phyloP scores from a whole-genome alignment of 2,329 filamentous ascomycete genomes.

The Coniochaeta pulveracea region DNA sequence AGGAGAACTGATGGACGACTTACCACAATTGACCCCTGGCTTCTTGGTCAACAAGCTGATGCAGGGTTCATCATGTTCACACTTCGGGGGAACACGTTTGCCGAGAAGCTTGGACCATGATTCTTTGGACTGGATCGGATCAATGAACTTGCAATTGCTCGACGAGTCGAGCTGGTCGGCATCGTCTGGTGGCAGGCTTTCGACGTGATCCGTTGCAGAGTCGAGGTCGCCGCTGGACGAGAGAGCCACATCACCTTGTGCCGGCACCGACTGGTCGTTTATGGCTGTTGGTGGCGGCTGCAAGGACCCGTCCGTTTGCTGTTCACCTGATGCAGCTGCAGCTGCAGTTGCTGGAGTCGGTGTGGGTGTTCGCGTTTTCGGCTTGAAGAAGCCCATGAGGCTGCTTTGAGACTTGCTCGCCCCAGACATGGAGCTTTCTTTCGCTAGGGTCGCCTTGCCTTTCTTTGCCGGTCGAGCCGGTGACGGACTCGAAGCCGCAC shows the following conservation, averaged over 20 bases:
- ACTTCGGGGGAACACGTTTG: slow-evolving; percentile 62
- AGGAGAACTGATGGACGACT: slow-evolving; percentile 16
- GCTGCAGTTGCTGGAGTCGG: neutral
- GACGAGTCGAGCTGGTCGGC: neutral
- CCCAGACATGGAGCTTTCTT: slow-evolving; percentile 22
- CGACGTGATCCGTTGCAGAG: slow-evolving; percentile 3
- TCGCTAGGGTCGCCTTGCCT: slow-evolving; percentile 18
- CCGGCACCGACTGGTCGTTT: neutral
- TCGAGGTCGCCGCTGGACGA: neutral
- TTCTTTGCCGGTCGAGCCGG: slow-evolving; percentile 23
- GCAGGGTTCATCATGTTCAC: slow-evolving; percentile 83
- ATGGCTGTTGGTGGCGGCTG: too few relatives aligned
- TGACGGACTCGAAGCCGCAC: slow-evolving; percentile 9
- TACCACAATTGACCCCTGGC: slow-evolving; percentile 68
- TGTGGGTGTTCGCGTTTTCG: slow-evolving; percentile 27
- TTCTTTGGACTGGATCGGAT: slow-evolving; percentile 64
- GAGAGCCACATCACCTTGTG: too few relatives aligned
- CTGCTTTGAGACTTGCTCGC: slow-evolving; percentile 35
- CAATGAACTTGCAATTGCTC: slow-evolving; percentile 35
- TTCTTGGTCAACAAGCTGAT: slow-evolving; percentile 80
- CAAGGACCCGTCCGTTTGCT: too few relatives aligned
- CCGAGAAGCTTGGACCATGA: slow-evolving; percentile 79
- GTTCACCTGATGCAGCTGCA: too few relatives aligned
- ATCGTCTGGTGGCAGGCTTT: slow-evolving; percentile 4
- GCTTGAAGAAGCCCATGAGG: slow-evolving; percentile 71